These are phyloP conservation scores for Coniella lustricola DNA, from an alignment of 2,329 filamentous ascomycete genomes.

Conservation along the genomic window DNA sequence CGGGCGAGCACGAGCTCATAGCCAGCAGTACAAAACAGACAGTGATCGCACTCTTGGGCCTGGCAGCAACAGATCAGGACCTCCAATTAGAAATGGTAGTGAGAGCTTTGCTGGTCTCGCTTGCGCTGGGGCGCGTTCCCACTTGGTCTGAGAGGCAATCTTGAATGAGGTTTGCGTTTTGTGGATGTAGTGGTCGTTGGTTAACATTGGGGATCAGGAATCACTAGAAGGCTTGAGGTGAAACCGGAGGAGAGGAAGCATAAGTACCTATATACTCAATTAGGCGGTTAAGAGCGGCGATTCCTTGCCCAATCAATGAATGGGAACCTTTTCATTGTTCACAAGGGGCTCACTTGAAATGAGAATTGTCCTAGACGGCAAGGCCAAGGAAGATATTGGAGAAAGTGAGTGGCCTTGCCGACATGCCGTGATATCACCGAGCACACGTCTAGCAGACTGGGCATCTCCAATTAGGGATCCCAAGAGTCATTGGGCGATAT, in stretches of 20 bases:
- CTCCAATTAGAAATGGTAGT: not conserved
- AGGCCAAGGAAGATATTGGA: not conserved
- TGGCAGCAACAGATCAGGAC: not conserved
- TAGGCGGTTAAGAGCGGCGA: no score
- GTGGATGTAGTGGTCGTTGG: no score
- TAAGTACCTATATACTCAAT: no score
- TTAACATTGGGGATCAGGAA: no score
- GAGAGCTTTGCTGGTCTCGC: not conserved
- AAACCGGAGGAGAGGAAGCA: no score
- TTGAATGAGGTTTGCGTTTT: not conserved
- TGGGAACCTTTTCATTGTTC: no score
- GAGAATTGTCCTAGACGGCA: not conserved
- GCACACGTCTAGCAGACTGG: not conserved
- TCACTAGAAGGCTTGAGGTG: no score
- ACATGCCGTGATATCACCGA: conserved; percentile 8
- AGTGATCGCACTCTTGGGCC: not conserved
- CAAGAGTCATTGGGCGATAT: not conserved
- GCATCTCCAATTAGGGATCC: not conserved
- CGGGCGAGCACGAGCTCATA: no score
- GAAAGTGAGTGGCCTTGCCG: not conserved
- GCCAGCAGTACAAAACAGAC: no score
- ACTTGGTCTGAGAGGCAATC: not conserved
- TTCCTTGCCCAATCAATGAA: no score
- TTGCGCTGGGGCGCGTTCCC: conserved; percentile 1
- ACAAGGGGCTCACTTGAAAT: no score